A percentile compares a stretch with the other conserved stretches of the same genome.
Evolutionary conservation across 352 stramenopile species (phyloP).

Genomic region (Globisporangium spinosum): DNA sequence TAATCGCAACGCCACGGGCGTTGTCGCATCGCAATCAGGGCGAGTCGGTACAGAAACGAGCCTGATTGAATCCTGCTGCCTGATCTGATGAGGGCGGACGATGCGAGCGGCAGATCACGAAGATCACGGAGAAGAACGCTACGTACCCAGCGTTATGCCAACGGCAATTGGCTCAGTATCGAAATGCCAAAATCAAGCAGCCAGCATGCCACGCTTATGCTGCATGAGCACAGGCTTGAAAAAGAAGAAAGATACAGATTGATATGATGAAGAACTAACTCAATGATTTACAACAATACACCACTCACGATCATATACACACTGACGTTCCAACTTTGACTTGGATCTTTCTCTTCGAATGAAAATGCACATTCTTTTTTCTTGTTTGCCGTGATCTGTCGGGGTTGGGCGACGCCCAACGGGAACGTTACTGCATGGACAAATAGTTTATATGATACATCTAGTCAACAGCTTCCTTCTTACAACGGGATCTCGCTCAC

Average conservation of each 20-base stretch:
- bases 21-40: neutral
- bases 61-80: neutral
- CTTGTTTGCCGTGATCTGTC: neutral
- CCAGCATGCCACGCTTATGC: neutral
- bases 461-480: conserved; percentile 3
- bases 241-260: no score
- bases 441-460: conserved; percentile 1
- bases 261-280: neutral
- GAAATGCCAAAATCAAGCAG: neutral
- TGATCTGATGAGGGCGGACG: neutral
- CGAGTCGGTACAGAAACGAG: neutral
- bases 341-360: neutral
- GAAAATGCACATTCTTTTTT: neutral
- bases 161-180: neutral
- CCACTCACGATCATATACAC: neutral
- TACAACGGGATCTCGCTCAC: conserved; percentile 15
- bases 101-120: neutral
- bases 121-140: neutral
- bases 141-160: neutral
- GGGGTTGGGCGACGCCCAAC: neutral
- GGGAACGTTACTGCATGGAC: neutral
- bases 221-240: no score
- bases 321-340: neutral
- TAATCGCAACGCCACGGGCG: neutral
- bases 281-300: neutral